Evolutionary conservation across 129 eudicot species (phyloP).

Genomic region (Saposhnikovia divaricata): DNA sequence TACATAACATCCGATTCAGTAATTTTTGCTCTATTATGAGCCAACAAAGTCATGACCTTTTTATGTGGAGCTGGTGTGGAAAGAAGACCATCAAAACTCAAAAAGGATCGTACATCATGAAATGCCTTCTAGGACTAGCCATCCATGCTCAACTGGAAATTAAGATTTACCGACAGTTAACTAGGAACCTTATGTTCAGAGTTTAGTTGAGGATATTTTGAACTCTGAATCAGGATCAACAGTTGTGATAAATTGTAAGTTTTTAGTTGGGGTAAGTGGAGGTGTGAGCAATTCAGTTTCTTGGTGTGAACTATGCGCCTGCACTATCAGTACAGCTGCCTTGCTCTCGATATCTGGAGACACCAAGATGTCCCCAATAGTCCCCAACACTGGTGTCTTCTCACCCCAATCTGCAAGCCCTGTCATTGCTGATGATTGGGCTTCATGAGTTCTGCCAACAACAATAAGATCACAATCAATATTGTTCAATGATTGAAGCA

Average conservation of each 20-base stretch:
- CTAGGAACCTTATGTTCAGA: not conserved
- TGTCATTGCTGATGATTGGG: constrained; percentile 3
- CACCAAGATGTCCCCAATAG: constrained; percentile 16
- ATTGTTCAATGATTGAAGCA: constrained; percentile 11
- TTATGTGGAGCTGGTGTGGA: not conserved
- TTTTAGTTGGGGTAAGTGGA: not conserved
- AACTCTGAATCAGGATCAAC: not conserved
- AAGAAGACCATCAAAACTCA: not conserved
- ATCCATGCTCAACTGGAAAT: not conserved
- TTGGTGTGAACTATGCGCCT: constrained; percentile 4
- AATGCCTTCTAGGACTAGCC: not conserved
- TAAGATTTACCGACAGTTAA: not conserved
- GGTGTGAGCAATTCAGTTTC: not conserved
- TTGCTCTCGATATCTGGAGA: constrained; percentile 17
- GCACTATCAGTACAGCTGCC: constrained; percentile 17
- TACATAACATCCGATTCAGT: not conserved
- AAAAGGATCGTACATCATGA: not conserved
- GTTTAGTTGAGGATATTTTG: not conserved
- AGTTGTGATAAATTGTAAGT: not conserved
- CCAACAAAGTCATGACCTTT: not conserved
- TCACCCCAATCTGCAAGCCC: constrained; percentile 22
- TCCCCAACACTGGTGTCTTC: constrained; percentile 11
- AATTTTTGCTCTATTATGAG: not conserved
- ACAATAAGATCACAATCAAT: constrained; percentile 12
- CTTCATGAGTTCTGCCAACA: constrained; percentile 18